Conservation (phyloP, 208 protist genomes). For the Crithidia brevicula region DNA sequence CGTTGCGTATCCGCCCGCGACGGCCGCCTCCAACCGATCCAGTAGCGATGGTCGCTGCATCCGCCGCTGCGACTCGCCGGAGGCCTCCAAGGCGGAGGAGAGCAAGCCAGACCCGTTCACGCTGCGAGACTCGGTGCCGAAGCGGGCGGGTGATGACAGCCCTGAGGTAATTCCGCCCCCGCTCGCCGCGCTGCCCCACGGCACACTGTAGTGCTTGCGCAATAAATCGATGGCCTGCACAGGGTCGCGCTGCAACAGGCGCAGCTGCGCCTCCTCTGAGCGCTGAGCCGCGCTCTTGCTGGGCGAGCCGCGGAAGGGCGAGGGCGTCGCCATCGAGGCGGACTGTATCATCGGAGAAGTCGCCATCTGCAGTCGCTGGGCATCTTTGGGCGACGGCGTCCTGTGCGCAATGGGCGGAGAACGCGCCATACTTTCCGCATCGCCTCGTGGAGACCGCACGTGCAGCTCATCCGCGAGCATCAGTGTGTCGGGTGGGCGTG, state of each 20-base stretch:
- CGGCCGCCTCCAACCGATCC: constrained; percentile 15
- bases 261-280: constrained; percentile 43
- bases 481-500: constrained; percentile 21
- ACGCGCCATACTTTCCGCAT: not conserved
- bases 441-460: constrained; percentile 12
- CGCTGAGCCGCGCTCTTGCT: constrained; percentile 12
- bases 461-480: constrained; percentile 24
- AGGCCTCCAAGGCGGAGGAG: not conserved
- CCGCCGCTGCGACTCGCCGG: constrained; percentile 15
- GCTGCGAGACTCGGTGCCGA: constrained; percentile 16
- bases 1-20: not conserved
- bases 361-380: not conserved
- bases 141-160: constrained; percentile 5
- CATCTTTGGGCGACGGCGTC: constrained; percentile 12
- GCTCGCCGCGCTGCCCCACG: constrained; percentile 5
- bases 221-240: constrained; percentile 58
- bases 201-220: constrained; percentile 45
- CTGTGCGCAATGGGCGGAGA: not conserved
- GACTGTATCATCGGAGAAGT: not conserved
- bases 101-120: constrained; percentile 17
- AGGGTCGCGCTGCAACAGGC: constrained; percentile 49
- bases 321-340: constrained; percentile 28
- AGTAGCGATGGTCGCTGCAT: constrained; percentile 15
- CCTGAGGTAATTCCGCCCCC: not conserved
- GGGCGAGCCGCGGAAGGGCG: constrained; percentile 32